Evolutionary conservation across 2,329 filamentous ascomycete species (phyloP).

Genomic region (Beauveria asiatica): DNA sequence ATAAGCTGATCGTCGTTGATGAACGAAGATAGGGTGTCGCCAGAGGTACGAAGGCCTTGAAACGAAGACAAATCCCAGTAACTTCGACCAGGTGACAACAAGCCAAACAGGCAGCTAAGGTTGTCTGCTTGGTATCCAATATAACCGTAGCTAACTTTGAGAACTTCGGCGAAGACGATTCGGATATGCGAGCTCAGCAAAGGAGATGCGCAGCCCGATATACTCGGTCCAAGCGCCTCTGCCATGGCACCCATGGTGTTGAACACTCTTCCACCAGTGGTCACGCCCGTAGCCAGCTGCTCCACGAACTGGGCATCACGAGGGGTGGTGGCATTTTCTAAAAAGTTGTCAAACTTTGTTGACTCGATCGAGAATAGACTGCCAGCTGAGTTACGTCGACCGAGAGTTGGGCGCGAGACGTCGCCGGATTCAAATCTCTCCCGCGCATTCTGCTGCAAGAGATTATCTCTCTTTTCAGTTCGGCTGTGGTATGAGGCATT

Average conservation of each 20-base stretch:
- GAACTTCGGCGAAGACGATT: slow-evolving; percentile 57
- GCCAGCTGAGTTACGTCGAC: slow-evolving; percentile 50
- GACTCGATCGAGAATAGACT: slow-evolving; percentile 56
- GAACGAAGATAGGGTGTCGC: slow-evolving; percentile 27
- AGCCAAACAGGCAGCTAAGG: slow-evolving; percentile 54
- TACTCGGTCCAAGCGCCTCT: slow-evolving; percentile 34
- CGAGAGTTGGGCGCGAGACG: slow-evolving; percentile 29
- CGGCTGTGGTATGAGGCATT: slow-evolving; percentile 53
- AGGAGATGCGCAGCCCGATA: slow-evolving; percentile 39
- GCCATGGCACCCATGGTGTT: slow-evolving; percentile 46
- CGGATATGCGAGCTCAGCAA: slow-evolving; percentile 56
- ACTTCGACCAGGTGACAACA: slow-evolving; percentile 47
- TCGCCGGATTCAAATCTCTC: slow-evolving; percentile 46
- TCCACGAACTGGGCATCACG: slow-evolving; percentile 45
- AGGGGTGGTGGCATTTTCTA: slow-evolving; percentile 40
- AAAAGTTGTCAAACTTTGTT: slow-evolving; percentile 49
- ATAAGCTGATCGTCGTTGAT: slow-evolving; percentile 38
- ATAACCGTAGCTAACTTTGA: slow-evolving; percentile 57
- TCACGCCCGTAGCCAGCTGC: slow-evolving; percentile 39
- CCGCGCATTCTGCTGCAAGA: slow-evolving; percentile 50
- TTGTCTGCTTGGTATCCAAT: slow-evolving; percentile 68
- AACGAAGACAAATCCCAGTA: slow-evolving; percentile 44
- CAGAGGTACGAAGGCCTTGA: slow-evolving; percentile 23
- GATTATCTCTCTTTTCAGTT: slow-evolving; percentile 50
- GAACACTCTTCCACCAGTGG: slow-evolving; percentile 43